Evolutionary conservation across 768 basidiomycete genomes (phyloP).

Genomic region (Phylloporus rhodoxanthus): DNA sequence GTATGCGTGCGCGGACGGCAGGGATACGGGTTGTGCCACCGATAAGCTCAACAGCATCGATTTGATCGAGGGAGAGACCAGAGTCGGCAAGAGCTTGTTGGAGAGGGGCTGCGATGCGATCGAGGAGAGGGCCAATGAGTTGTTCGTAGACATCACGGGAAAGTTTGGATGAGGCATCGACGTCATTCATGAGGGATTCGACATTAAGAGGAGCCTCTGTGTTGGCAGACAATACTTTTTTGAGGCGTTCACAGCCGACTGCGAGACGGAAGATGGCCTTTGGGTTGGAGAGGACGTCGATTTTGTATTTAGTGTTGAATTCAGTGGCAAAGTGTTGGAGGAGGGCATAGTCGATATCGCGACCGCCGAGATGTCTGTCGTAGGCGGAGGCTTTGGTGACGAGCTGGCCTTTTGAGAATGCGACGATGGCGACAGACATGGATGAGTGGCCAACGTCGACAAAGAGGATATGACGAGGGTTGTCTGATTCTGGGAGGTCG

Average conservation of each 20-base stretch:
- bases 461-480: slow-evolving; percentile 83
- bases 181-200: slow-evolving; percentile 93
- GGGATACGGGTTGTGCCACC: slow-evolving; percentile 93
- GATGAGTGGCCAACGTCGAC: slow-evolving; percentile 94
- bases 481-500: slow-evolving; percentile 83
- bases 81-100: slow-evolving; percentile 75
- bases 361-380: slow-evolving; percentile 91
- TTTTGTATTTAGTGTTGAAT: slow-evolving; percentile 97
- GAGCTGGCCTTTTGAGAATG: slow-evolving; percentile 92
- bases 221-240: slow-evolving; percentile 96
- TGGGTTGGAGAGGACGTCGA: slow-evolving; percentile 86
- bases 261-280: slow-evolving; percentile 90
- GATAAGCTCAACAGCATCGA: slow-evolving; percentile 88
- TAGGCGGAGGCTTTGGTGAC: slow-evolving; percentile 83
- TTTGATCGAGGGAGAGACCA: slow-evolving; percentile 73
- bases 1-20: slow-evolving; percentile 83
- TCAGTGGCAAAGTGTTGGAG: slow-evolving; percentile 83
- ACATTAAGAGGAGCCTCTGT: slow-evolving; percentile 82
- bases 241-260: slow-evolving; percentile 87
- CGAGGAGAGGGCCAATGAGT: slow-evolving; percentile 70
- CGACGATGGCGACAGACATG: slow-evolving; percentile 81
- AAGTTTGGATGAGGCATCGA: slow-evolving; percentile 86
- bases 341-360: slow-evolving; percentile 92
- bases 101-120: slow-evolving; percentile 70
- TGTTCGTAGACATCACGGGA: slow-evolving; percentile 76